Evolutionary conservation across 2,329 filamentous ascomycete genomes (phyloP), one percentile per base, ranked within the genome.

Genomic region (Hymenotorrendiella dingleyae): DNA sequence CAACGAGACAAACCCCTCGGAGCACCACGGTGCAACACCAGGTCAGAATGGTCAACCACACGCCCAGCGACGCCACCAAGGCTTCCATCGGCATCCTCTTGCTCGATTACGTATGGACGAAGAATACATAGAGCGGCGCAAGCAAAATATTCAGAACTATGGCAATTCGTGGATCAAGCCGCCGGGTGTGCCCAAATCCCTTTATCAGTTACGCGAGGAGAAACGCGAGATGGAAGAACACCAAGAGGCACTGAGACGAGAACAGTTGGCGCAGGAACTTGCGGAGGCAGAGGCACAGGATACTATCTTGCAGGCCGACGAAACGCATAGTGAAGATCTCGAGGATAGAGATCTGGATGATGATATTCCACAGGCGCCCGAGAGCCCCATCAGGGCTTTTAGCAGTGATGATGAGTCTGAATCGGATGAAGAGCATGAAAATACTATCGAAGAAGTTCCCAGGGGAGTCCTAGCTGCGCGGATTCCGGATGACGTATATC

Each of bases 151-250:
- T 22, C 78, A 84, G 36, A 86, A 89, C 57, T 96, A 94, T 60
- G 93, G 93, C 47, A 85, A 82, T 52, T 78, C 77, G 33, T 98
- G 93, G 93, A 82, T 98, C 43, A 86, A 84, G 45, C 93, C 93
- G 0, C 89, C 88, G 0, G 93, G 91, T 6, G 75, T 95, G 42
- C 64, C 80, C 44, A 98, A 97, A 71, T 95, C 91, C 1, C 78
- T 95, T 46, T 83, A 94, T 60, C 89, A 94, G 49, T 78, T 89
- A 67, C 82, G 85, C 30, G 93, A 98, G 65, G 93, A 98, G 68
- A 80, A 83, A 53, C 78, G 85, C 9, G 93, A 98, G 68, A 77
- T 86, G 42, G 84, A 91, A 61, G 93, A 98, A 64, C 86, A 90
- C 47, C 78, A 86, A 49, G 81, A 86, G 58, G 77, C 84, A 2